A percentile compares a stretch with the other conserved stretches of the same genome.
Evolutionary conservation across 148 eudicot species (phyloP).

Genomic region (Camellia lanceoleosa): DNA sequence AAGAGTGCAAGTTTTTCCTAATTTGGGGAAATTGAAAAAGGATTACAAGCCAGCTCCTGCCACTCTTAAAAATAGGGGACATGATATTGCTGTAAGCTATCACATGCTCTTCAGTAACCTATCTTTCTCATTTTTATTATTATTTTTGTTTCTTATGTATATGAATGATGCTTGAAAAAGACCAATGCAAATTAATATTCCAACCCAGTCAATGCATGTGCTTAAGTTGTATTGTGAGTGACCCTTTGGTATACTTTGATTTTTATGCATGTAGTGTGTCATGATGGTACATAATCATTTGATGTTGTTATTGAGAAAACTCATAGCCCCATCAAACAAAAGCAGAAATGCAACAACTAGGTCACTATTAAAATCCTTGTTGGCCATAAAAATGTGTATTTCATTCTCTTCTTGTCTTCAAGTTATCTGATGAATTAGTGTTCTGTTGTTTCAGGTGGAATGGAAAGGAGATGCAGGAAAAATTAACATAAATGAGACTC

Average conservation of each 20-base stretch:
- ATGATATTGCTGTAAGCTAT: conserved; percentile 34
- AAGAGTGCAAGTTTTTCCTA: conserved; percentile 13
- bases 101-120: background rate
- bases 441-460: conserved; percentile 21
- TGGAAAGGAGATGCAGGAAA: conserved; percentile 44
- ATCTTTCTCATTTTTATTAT: background rate
- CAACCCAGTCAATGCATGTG: too few species aligned
- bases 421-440: background rate
- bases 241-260: too few species aligned
- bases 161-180: too few species aligned
- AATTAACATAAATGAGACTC: conserved; percentile 26
- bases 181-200: too few species aligned
- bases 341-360: background rate
- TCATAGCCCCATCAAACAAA: background rate
- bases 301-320: too few species aligned
- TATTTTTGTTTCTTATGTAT: too few species aligned
- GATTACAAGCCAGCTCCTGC: conserved; percentile 35
- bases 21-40: conserved; percentile 18
- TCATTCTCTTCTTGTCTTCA: background rate
- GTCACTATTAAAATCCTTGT: background rate
- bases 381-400: background rate
- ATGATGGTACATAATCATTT: background rate
- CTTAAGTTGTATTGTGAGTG: too few species aligned
- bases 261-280: background rate
- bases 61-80: conserved; percentile 31